Conservation (phyloP, 768 basidiomycete genomes). For the Lactifluus pinguis region DNA sequence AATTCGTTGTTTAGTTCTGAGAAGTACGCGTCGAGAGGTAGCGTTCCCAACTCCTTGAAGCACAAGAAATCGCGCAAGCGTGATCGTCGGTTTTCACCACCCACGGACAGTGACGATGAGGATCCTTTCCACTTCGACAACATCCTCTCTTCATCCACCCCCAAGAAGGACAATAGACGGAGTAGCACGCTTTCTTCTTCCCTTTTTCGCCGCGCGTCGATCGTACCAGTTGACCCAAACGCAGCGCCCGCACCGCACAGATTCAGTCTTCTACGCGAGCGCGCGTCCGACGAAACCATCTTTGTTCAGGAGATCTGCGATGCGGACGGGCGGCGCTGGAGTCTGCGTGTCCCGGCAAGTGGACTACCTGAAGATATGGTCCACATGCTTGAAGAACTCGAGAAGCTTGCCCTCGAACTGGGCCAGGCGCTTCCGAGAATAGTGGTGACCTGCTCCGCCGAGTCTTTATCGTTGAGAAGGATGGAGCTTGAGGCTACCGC, state of each 20-base stretch:
- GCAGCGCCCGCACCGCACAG: slow-evolving; percentile 3
- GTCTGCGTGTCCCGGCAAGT: slow-evolving; percentile 16
- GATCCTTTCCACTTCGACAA: slow-evolving; percentile 17
- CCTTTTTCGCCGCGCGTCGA: slow-evolving; percentile 13
- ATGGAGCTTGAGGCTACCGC: not conserved
- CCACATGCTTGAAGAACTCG: slow-evolving; percentile 17
- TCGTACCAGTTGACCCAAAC: slow-evolving; percentile 9
- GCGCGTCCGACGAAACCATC: slow-evolving; percentile 11
- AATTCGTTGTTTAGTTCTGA: not conserved
- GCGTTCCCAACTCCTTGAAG: not conserved
- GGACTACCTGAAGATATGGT: slow-evolving; percentile 18
- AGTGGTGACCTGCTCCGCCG: slow-evolving; percentile 15
- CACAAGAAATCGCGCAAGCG: not conserved
- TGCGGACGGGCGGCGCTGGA: slow-evolving; percentile 17
- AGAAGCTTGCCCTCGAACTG: slow-evolving; percentile 14
- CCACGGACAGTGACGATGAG: slow-evolving; percentile 14
- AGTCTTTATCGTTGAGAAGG: slow-evolving; percentile 8
- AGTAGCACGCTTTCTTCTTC: not conserved
- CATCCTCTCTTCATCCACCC: not conserved
- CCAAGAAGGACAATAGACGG: not conserved
- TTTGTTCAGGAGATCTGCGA: slow-evolving; percentile 18
- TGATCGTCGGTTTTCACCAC: not conserved
- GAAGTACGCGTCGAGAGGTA: not conserved
- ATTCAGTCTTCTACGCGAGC: slow-evolving; percentile 16
- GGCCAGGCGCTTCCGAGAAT: slow-evolving; percentile 14